Evolutionary conservation across 2,329 filamentous ascomycete genomes (phyloP), one percentile per base, ranked within the genome.

Genomic region (Cercospora sesami): DNA sequence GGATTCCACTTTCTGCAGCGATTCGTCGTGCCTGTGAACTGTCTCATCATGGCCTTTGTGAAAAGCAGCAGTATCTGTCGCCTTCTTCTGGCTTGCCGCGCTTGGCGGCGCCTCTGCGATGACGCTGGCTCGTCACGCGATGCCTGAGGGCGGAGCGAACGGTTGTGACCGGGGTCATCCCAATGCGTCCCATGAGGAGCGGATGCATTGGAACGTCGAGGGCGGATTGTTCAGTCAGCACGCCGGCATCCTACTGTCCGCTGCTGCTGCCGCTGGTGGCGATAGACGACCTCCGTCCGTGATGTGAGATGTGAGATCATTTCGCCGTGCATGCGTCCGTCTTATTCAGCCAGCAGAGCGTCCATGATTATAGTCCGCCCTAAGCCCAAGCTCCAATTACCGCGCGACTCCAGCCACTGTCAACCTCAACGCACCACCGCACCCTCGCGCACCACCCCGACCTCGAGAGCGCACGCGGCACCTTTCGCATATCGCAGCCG

Each of bases 361-460:
- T 42, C 31, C 58, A 26, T 26, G 14, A n/a, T 55, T 16, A 60
- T 53, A 42, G 21, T 65, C 53, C 63, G 45, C 42, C 45, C 45
- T 51, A 51, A 51, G 45, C 45, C 45, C 45, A 51, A 48, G 45
- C 45, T 51, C 45, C 45, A 51, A 23, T 51, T 51, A 26, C 62
- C 30, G 48, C 55, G 30, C 45, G 36, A 21, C 31, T 36, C 62
- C 48, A 57, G 28, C 62, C 62, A 57, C 62, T 45, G 48, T 16
- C 62, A 30, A 31, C 60, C 26, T 33, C 53, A 39, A 12, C 36
- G 48, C 48, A 26, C 58, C 60, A 42, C 51, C 39, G 36, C 36
- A 31, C 30, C 60, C 57, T 33, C 51, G 33, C 61, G 23, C 68
- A 65, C 63, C 53, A 60, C 62, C 61, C n/a, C 61, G 58, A 45